Evolutionary conservation across 2,329 filamentous ascomycete genomes (phyloP).

Genomic region (Acarospora socialis): DNA sequence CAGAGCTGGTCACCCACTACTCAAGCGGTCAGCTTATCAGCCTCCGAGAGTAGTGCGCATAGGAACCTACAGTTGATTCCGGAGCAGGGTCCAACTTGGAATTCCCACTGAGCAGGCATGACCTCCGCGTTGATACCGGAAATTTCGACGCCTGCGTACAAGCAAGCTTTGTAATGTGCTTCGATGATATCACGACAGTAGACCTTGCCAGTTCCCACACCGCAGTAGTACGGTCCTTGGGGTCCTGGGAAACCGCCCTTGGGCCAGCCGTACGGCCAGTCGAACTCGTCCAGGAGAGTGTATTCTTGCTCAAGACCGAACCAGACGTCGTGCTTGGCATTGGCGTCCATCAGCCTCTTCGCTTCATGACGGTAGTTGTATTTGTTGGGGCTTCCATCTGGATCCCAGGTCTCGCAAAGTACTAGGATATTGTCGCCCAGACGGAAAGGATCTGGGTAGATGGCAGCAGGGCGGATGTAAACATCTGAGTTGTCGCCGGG

Average conservation of each 20-base stretch:
- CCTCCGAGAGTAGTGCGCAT: constrained; percentile 1
- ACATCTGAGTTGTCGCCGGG: constrained; percentile 94
- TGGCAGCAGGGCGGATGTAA: constrained; percentile 81
- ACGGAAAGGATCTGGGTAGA: constrained; percentile 87
- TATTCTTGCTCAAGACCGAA: constrained; percentile 98
- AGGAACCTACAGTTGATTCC: constrained; percentile 61
- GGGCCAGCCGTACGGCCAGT: constrained; percentile 88
- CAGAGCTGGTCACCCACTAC: constrained; percentile 90
- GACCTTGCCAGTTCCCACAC: constrained; percentile 93
- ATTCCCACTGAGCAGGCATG: constrained; percentile 97
- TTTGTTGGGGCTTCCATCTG: constrained; percentile 91
- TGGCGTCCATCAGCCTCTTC: constrained; percentile 74
- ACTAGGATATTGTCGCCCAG: constrained; percentile 84
- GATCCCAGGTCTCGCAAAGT: constrained; percentile 85
- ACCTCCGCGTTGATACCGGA: constrained; percentile 98
- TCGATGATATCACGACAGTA: constrained; percentile 97
- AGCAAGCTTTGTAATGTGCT: constrained; percentile 78
- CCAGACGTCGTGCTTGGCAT: constrained; percentile 77
- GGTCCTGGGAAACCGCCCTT: constrained; percentile 78
- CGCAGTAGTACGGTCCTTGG: constrained; percentile 94
- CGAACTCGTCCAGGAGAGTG: constrained; percentile 72
- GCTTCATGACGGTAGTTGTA: constrained; percentile 96
- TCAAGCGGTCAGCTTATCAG: constrained; percentile 17
- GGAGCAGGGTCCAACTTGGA: constrained; percentile 81
- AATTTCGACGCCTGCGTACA: constrained; percentile 84